Conservation (phyloP, 2,329 filamentous ascomycete genomes). For the Cyclaneusma minus region DNA sequence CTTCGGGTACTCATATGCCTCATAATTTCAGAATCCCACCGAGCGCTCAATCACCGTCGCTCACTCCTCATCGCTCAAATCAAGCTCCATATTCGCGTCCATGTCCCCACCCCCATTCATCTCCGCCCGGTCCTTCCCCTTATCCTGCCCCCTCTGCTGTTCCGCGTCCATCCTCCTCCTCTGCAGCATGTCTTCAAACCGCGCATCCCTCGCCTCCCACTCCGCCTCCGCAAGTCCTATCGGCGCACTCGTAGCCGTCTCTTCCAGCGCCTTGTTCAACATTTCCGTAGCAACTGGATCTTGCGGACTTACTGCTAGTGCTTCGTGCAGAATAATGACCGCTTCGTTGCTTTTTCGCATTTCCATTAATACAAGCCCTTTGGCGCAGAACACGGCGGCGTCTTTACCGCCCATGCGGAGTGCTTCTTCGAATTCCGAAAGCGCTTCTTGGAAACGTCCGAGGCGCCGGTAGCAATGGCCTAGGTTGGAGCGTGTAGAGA, state of each 20-base stretch:
- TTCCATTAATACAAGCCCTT: slow-evolving; percentile 73
- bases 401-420: slow-evolving; percentile 70
- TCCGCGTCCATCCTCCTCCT: slow-evolving; percentile 29
- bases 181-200: slow-evolving; percentile 38
- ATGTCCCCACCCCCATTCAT: slow-evolving; percentile 17
- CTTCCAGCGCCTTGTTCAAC: slow-evolving; percentile 53
- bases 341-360: slow-evolving; percentile 61
- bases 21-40: no score
- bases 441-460: slow-evolving; percentile 51
- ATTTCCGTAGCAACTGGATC: slow-evolving; percentile 71
- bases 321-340: slow-evolving; percentile 70
- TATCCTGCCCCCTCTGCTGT: slow-evolving; percentile 16
- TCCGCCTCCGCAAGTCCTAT: slow-evolving; percentile 13
- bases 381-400: slow-evolving; percentile 61
- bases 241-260: slow-evolving; percentile 32
- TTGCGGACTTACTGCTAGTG: slow-evolving; percentile 62
- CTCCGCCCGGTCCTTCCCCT: slow-evolving; percentile 29
- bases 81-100: slow-evolving; percentile 34
- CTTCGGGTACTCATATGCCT: no score
- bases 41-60: no score
- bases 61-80: slow-evolving; percentile 38
- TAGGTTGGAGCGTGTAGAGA: slow-evolving; percentile 75
- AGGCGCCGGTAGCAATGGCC: slow-evolving; percentile 73
- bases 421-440: slow-evolving; percentile 76
- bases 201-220: slow-evolving; percentile 31